Base-by-base conservation (phyloP, 495 filamentous ascomycete genomes). In the Neurospora tetrasperma region DNA sequence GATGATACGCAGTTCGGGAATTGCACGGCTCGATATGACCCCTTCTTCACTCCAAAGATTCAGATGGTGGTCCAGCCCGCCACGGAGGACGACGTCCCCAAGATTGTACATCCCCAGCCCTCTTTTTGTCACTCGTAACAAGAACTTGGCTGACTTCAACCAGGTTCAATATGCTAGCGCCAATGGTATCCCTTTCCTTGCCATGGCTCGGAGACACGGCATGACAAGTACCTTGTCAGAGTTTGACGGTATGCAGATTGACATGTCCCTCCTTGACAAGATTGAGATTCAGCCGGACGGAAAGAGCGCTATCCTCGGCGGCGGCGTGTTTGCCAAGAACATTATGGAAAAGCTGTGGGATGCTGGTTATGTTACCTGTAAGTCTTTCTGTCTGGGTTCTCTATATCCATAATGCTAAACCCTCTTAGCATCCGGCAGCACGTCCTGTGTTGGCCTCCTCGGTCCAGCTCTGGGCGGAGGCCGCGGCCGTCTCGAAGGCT, bases 381-480 rank as follows among this genome's bases (percentile, higher is more conserved):
- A 68, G 76, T 16, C 3, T 42, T 5, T 16, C 14, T 42, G 4
- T 16, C 5, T 42, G 0, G 3, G 1, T 6, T 42, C 0, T 42
- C 14, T 7, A 14, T 42, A 38, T 16, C 14, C 42, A 16, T 16
- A 42, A 42, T 42, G 16, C 42, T 42, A 16, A 42, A 42, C 1
- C 4, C 12, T 42, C 42, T 42, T 23, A 88, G 88, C 54, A 81
- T 79, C 7, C 88, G 87, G 70, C 83, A 88, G 74, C 54, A 62
- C 54, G 0, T 62, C 54, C 54, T 90, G 88, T 76, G 85, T 87
- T 42, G 83, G 85, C 73, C 77, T 82, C 71, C 74, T 89, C 3
- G 88, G 88, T 7, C 86, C 87, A 12, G 84, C 80, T 0, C 85
- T 91, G 14, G 89, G 90, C 27, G 89, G 89, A 71, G 90, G 89